Base-by-base conservation (phyloP, 495 filamentous ascomycete genomes). In the Aspergillus leporis region DNA sequence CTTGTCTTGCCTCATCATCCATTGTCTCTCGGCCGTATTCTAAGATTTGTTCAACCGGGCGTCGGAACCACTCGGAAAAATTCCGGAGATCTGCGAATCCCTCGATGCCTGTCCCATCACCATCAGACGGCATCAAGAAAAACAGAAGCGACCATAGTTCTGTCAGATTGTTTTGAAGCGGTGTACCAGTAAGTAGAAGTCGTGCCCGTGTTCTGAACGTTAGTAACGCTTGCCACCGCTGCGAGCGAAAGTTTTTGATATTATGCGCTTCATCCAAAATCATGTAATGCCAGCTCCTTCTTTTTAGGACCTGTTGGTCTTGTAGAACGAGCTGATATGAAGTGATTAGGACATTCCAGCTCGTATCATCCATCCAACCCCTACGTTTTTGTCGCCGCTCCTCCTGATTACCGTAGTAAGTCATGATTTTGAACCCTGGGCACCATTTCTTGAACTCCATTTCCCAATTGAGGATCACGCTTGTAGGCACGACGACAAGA, bases 371-470 rank as follows among this genome's bases (percentile, higher is more conserved):
- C 59, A 82, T 88, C 94, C 95, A 98, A 21, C 93, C 93, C 64
- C 87, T 85, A 43, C 95, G 87, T 74, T 97, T 97, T 64, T 85
- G 81, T 70, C 90, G 91, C 19, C 95, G 88, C 76, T 98, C 93
- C 60, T 98, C 94, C 65, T 89, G 86, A 41, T 85, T 90, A 14
- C 95, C 95, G 69, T 98, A 98, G 77, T 99, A 99, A 2, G 92
- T 93, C 61, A 98, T 85, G 59, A 98, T 93, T 69, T 97, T 98
- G 82, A 99, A 99, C 2, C 95, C 95, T 13, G 95, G 95, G 51
- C 91, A 92, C 87, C 92, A 99, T 72, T 98, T 98, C 68, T 98
- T 98, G 81, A 99, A 99, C 72, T 99, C 95, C 88, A 97, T 97
- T 70, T 98, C 95, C 95, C 95, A 99, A 70, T 99, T 99, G 53